Conservation (phyloP, 352 stramenopile species). For the Phytophthora fragariaefolia region DNA sequence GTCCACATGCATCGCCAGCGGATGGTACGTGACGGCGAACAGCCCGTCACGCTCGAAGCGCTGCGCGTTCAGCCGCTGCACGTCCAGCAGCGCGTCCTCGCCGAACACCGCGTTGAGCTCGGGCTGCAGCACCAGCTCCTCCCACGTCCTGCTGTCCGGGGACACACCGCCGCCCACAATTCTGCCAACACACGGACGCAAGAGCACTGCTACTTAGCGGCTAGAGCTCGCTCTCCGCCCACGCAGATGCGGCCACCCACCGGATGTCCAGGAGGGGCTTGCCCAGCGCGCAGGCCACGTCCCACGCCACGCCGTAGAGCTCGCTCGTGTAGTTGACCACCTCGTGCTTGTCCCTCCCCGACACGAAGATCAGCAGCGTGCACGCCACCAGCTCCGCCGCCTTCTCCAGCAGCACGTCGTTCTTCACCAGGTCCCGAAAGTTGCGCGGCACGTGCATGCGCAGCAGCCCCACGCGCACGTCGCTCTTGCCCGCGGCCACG, state of each 20-base stretch:
- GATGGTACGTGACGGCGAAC: constrained; percentile 69
- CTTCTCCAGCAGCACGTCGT: constrained; percentile 82
- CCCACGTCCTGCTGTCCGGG: constrained; percentile 52
- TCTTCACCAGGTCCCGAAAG: constrained; percentile 68
- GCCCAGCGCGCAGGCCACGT: constrained; percentile 56
- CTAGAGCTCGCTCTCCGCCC: not conserved
- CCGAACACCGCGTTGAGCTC: constrained; percentile 76
- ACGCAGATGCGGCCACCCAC: constrained; percentile 27
- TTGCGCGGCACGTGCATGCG: constrained; percentile 65
- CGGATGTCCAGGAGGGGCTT: constrained; percentile 75
- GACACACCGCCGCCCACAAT: constrained; percentile 48
- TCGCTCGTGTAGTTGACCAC: constrained; percentile 82
- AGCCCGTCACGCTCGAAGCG: constrained; percentile 66
- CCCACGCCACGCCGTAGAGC: constrained; percentile 78
- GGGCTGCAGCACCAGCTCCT: constrained; percentile 64
- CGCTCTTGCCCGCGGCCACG: too few relatives aligned
- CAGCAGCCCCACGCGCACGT: constrained; percentile 57
- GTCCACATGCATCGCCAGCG: constrained; percentile 59
- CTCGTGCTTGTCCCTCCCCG: constrained; percentile 59
- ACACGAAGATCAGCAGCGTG: constrained; percentile 70
- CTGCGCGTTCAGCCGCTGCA: constrained; percentile 68
- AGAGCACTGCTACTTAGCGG: not conserved
- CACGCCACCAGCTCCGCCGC: constrained; percentile 49
- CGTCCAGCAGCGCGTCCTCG: constrained; percentile 63
- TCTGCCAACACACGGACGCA: constrained; percentile 19